A percentile compares a stretch with the other conserved stretches of the same genome.
phyloP scores from a whole-genome alignment of 1,139 yeast species.

The Blastobotrys petasosporus region DNA sequence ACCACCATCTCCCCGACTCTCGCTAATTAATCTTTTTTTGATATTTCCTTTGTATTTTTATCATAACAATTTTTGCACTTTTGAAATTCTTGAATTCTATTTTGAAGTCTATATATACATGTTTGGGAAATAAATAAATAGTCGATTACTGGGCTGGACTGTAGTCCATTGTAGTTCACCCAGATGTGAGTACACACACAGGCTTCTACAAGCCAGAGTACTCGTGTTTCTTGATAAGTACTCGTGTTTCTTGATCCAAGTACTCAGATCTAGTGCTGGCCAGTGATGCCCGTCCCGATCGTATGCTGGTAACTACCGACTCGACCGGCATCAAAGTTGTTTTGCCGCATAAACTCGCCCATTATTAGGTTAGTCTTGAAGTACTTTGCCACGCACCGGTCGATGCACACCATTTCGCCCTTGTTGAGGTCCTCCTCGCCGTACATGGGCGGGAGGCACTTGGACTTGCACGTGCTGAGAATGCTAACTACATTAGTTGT shows the following conservation, averaged over 20 bases:
- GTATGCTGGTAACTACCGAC: slow-evolving; percentile 12
- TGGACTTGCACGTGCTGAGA: slow-evolving; percentile 51
- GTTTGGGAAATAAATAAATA: too few species aligned
- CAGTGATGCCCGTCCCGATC: slow-evolving; percentile 2
- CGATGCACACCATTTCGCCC: slow-evolving; percentile 86
- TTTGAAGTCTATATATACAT: too few species aligned
- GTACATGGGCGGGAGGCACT: slow-evolving; percentile 69
- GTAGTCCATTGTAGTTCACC: too few species aligned
- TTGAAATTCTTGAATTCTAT: too few species aligned
- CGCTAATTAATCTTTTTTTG: neutral
- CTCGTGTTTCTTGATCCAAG: too few species aligned
- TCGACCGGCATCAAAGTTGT: slow-evolving; percentile 23
- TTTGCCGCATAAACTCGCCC: slow-evolving; percentile 45
- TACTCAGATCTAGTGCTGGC: too few species aligned
- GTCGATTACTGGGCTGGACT: too few species aligned
- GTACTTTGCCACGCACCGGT: slow-evolving; percentile 95
- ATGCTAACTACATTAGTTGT: slow-evolving; percentile 31
- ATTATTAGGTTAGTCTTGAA: slow-evolving; percentile 83
- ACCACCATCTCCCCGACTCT: neutral
- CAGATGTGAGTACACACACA: too few species aligned
- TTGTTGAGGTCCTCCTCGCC: slow-evolving; percentile 79
- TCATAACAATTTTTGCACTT: too few species aligned
- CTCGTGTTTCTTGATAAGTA: too few species aligned
- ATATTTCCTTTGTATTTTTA: neutral
- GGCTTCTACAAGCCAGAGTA: too few species aligned